phyloP scores from a whole-genome alignment of 176 grass and related monocot genomes.

The Typha latifolia region DNA sequence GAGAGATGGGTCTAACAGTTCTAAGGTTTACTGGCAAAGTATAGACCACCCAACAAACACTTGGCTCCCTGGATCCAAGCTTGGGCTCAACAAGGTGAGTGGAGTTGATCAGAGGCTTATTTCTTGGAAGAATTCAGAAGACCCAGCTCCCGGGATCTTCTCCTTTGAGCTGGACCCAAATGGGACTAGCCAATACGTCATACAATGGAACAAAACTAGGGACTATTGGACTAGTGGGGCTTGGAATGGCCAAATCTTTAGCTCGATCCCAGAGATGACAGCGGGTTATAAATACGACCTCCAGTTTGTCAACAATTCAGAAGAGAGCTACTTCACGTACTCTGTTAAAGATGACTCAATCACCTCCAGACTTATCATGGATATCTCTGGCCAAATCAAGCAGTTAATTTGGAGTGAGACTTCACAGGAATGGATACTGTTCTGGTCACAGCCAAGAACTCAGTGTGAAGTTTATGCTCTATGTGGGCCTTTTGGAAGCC shows the following conservation, averaged over 20 bases:
- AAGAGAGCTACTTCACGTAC: conserved; percentile 31
- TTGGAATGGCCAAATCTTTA: conserved; percentile 7
- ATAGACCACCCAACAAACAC: conserved; percentile 64
- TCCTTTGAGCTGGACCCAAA: conserved; percentile 62
- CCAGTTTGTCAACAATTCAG: conserved; percentile 23
- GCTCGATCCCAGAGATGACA: not conserved
- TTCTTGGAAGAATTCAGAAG: conserved; percentile 34
- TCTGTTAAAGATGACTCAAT: conserved; percentile 16
- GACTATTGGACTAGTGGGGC: not conserved
- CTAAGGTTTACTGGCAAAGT: conserved; percentile 62
- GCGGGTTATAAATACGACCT: conserved; percentile 16
- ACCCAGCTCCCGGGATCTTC: conserved; percentile 60
- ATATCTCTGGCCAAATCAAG: conserved; percentile 34
- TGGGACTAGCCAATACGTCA: conserved; percentile 48
- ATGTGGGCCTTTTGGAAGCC: conserved; percentile 45
- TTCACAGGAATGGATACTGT: conserved; percentile 23
- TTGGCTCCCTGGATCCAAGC: conserved; percentile 61
- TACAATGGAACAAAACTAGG: conserved; percentile 63
- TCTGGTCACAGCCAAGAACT: conserved; percentile 23
- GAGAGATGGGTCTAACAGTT: conserved; percentile 36
- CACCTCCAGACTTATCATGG: conserved; percentile 16
- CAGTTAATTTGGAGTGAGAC: conserved; percentile 29
- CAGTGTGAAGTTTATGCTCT: conserved; percentile 38
- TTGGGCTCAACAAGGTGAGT: conserved; percentile 57
- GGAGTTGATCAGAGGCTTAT: conserved; percentile 42